Evolutionary conservation across 1,284 basidiomycete species (phyloP), one percentile per base, ranked within the genome.

Genomic region (Melampsora medusae): DNA sequence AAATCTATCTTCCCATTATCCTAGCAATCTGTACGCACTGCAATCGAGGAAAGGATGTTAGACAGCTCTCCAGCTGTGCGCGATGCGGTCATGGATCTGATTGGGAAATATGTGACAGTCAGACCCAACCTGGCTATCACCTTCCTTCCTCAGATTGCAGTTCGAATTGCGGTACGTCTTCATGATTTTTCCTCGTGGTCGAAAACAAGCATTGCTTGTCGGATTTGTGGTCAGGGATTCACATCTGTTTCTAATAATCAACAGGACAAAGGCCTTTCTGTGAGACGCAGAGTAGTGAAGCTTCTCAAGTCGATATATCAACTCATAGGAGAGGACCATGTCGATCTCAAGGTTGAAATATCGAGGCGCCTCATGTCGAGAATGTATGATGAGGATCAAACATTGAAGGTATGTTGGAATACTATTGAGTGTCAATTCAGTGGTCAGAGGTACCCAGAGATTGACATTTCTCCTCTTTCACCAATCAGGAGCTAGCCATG

Each of bases 211-310:
- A 53, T 53, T 16, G 6, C 22, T 53, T 53, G 6, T 19, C 19
- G 4, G 50, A 53, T 17, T 17, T 16, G 16, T 6, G 17, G 50
- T 53, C 16, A 6, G 22, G 16, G 6, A 16, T 53, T 53, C 6
- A 53, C 50, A 5, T 5, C 25, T 59, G 69, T 62, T 64, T 14
- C 62, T 19, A 2, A 25, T 28, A 33, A 1, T 25, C 7, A 53
- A 19, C 79, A 94, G 90, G 96, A 99, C 82, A 91, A 93, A 53
- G 94, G 96, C 4, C 86, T 98, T 6, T 89, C 89, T 25, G 97
- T 99, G 2, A 88, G 97, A 46, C 97, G 97, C 81, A 89, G 97
- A 4, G 94, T 97, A 67, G 91, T 99, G 84, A 97, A 95, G 83
- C 86, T 99, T 0, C 86, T 99, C 67, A 92, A 91, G 81, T 87